Conservation (phyloP, 768 basidiomycete genomes). For the Dioszegia crocea region DNA sequence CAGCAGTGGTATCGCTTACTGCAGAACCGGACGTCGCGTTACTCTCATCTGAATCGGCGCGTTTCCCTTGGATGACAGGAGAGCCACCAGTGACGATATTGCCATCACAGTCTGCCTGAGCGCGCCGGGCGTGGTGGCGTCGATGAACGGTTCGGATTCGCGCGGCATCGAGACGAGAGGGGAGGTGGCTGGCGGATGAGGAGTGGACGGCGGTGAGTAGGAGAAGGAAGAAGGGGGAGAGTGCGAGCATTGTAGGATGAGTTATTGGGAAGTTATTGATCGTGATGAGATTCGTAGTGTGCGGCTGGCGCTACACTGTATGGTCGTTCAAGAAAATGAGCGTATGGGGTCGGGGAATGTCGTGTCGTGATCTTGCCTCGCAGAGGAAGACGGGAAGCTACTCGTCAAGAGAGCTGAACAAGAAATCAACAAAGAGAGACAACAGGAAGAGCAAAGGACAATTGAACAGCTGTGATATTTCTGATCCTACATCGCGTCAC, state of each 20-base stretch:
- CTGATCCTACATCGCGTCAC: no score
- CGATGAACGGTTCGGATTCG: conserved; percentile 7
- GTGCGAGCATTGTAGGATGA: not conserved
- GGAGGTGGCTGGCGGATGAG: not conserved
- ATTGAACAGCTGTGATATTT: no score
- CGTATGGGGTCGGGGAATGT: no score
- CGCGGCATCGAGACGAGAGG: not conserved
- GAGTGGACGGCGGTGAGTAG: not conserved
- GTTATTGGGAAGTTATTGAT: not conserved
- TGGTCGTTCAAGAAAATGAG: no score
- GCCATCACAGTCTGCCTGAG: not conserved
- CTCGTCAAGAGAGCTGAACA: conserved; percentile 4
- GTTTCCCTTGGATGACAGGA: not conserved
- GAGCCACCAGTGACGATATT: not conserved
- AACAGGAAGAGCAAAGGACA: no score
- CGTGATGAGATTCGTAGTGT: not conserved
- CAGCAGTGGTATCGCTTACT: not conserved
- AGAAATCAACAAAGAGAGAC: no score
- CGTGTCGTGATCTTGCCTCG: not conserved
- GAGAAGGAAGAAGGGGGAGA: not conserved
- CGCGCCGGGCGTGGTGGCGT: conserved; percentile 5
- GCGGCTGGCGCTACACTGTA: no score
- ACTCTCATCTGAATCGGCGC: not conserved
- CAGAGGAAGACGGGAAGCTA: not conserved
- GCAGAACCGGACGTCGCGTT: no score